These are phyloP conservation scores for Rhodotorula sp. DNA, from an alignment of 1,284 basidiomycete species.

Conservation along the genomic window DNA sequence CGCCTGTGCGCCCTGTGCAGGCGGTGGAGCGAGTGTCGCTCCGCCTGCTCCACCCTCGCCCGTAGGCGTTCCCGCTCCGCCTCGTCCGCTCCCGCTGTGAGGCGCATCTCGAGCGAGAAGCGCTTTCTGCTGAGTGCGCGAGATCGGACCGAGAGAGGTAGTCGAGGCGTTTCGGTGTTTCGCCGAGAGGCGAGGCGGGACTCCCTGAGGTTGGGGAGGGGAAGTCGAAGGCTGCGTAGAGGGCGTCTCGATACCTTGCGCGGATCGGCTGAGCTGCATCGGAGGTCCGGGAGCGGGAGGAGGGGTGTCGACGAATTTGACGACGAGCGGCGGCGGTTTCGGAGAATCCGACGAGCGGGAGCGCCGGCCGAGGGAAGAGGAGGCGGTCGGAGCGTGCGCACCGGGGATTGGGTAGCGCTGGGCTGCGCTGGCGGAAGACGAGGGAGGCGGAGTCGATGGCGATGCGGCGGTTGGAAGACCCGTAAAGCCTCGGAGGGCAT, in stretches of 20 bases:
- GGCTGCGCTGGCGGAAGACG: slow-evolving; percentile 16
- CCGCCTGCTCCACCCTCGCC: neutral
- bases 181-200: neutral
- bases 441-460: slow-evolving; percentile 28
- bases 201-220: neutral
- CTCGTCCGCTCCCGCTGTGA: neutral
- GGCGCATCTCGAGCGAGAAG: slow-evolving; percentile 40
- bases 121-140: slow-evolving; percentile 40
- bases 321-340: slow-evolving; percentile 25
- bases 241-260: neutral
- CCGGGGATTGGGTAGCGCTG: slow-evolving; percentile 2
- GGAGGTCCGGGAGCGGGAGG: neutral
- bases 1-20: neutral
- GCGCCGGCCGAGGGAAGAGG: neutral
- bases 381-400: neutral
- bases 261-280: too few species aligned
- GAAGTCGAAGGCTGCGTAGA: slow-evolving; percentile 7
- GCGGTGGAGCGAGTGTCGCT: neutral
- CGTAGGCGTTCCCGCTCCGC: neutral
- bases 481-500: slow-evolving; percentile 26
- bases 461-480: neutral
- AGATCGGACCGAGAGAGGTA: slow-evolving; percentile 29
- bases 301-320: slow-evolving; percentile 34
- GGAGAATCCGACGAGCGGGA: slow-evolving; percentile 19
- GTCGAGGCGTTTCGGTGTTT: slow-evolving; percentile 22